Conservation (phyloP, 2,329 filamentous ascomycete genomes). For the Teratosphaeria gauchensis region DNA sequence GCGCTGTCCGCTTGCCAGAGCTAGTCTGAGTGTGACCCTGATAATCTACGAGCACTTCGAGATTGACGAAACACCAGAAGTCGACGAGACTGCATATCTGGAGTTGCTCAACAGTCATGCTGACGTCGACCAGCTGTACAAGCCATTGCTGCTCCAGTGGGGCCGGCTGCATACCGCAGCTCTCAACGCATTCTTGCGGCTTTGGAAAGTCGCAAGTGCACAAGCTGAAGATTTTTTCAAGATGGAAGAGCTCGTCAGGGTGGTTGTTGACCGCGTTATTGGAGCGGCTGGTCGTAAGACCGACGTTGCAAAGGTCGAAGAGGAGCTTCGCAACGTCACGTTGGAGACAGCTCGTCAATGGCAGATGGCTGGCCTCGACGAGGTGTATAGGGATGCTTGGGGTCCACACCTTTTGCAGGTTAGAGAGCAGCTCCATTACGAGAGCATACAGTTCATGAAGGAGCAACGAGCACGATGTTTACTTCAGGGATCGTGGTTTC, state of each 20-base stretch:
- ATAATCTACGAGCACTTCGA: conserved; percentile 95
- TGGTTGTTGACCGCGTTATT: conserved; percentile 81
- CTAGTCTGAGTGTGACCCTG: conserved; percentile 75
- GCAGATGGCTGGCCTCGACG: conserved; percentile 86
- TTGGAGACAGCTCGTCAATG: conserved; percentile 67
- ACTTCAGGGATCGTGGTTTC: conserved; percentile 83
- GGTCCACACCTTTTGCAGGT: conserved; percentile 79
- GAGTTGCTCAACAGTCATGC: conserved; percentile 23
- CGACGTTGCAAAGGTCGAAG: conserved; percentile 78
- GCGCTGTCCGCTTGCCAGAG: conserved; percentile 77
- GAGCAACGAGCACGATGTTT: conserved; percentile 90
- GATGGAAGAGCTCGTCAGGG: conserved; percentile 80
- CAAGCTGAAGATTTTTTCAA: conserved; percentile 84
- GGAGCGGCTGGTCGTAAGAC: conserved; percentile 72
- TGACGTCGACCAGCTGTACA: conserved; percentile 78
- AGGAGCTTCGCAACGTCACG: conserved; percentile 78
- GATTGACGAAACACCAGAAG: conserved; percentile 47
- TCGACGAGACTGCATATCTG: conserved; percentile 13
- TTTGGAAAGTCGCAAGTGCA: conserved; percentile 88
- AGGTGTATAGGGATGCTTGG: conserved; percentile 92
- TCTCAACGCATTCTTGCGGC: conserved; percentile 74
- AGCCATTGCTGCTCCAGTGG: conserved; percentile 85
- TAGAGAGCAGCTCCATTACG: conserved; percentile 81
- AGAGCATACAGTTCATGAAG: conserved; percentile 91
- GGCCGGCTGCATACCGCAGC: conserved; percentile 78